These are phyloP conservation scores for Pythium dissotocum DNA, from an alignment of 352 stramenopile species.

Conservation along the genomic window DNA sequence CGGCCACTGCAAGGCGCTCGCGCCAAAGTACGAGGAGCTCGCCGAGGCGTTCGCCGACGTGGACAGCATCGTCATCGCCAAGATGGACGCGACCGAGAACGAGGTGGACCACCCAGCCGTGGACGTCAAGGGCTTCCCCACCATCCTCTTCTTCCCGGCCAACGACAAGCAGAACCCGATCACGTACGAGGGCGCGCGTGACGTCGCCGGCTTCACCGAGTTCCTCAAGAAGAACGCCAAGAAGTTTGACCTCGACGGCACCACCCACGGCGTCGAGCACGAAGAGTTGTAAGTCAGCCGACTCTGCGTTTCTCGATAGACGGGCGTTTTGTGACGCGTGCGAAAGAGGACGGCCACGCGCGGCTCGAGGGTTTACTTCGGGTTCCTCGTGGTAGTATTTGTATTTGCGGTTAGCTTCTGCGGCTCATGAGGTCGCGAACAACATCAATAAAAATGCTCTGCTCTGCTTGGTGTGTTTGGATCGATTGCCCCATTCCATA, in stretches of 20 bases:
- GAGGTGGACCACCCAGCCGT: constrained; percentile 92
- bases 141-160: constrained; percentile 93
- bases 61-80: constrained; percentile 92
- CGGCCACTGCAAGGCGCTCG: constrained; percentile 84
- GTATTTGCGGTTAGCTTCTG: constrained; percentile 7
- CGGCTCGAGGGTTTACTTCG: background rate
- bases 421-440: background rate
- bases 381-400: background rate
- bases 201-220: constrained; percentile 80
- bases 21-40: constrained; percentile 90
- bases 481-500: too few species aligned
- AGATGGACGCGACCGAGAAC: constrained; percentile 96
- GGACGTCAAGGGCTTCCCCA: constrained; percentile 93
- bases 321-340: background rate
- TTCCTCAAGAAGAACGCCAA: constrained; percentile 90
- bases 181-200: constrained; percentile 80
- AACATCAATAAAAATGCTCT: constrained; percentile 4
- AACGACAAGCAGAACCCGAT: constrained; percentile 89
- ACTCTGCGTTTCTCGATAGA: constrained; percentile 2
- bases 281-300: constrained; percentile 52
- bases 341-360: background rate
- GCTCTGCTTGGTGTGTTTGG: background rate
- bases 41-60: constrained; percentile 88
- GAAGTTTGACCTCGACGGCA: constrained; percentile 75
- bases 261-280: constrained; percentile 59